phyloP scores from a whole-genome alignment of 169 alveolate species.

The Besnoitia besnoiti region DNA sequence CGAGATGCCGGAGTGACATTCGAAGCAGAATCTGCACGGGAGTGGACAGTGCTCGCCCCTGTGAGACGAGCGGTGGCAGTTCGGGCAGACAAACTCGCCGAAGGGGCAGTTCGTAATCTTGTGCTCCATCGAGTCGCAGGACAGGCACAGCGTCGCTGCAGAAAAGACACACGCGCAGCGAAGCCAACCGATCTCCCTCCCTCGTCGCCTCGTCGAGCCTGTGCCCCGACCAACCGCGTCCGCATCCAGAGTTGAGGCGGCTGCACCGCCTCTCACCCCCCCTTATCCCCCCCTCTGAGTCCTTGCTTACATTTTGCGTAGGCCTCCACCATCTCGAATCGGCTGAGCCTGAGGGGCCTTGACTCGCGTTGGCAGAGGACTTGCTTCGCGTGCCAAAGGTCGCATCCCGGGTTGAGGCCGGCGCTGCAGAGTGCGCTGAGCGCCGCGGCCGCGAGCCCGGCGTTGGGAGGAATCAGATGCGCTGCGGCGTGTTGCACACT shows the following conservation, averaged over 20 bases:
- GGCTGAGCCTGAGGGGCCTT: constrained; percentile 58
- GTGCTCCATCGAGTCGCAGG: constrained; percentile 79
- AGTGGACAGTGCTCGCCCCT: constrained; percentile 74
- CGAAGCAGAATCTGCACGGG: constrained; percentile 68
- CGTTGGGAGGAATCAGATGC: too few species aligned
- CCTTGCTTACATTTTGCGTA: constrained; percentile 58
- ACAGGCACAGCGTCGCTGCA: constrained; percentile 73
- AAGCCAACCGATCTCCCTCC: neutral
- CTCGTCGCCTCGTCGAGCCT: neutral
- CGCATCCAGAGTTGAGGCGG: too few species aligned
- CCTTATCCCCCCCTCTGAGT: neutral
- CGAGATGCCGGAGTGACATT: constrained; percentile 61
- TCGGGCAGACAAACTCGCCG: constrained; percentile 80
- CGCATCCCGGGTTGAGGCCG: neutral
- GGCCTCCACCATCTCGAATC: constrained; percentile 67
- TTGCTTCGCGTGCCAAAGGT: constrained; percentile 57
- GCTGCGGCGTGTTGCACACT: neutral
- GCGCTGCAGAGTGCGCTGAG: neutral
- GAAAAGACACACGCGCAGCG: neutral
- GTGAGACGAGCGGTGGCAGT: constrained; percentile 78
- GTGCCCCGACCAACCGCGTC: too few species aligned
- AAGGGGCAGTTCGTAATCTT: constrained; percentile 79
- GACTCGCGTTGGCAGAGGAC: constrained; percentile 62
- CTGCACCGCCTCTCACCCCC: too few species aligned
- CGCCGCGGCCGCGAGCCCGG: neutral